Base-by-base conservation (phyloP, 306 rosid species). In the Ziziphus jujuba region DNA sequence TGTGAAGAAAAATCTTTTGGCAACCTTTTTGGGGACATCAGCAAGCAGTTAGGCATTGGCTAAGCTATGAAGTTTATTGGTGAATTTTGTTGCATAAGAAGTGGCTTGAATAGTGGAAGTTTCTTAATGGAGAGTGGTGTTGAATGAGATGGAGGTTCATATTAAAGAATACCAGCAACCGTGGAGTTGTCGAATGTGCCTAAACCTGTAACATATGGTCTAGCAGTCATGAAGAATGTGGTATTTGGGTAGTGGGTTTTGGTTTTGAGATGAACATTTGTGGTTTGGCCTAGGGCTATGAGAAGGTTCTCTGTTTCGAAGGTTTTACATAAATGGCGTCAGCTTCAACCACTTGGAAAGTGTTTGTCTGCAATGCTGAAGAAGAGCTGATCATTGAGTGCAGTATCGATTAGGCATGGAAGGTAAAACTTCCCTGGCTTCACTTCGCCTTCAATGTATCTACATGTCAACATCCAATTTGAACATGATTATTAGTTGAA, bases 161-260 rank as follows among this genome's bases (percentile, higher is more conserved):
- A 59, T 59, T 69, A 59, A 11, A 69, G 44, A 12, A 70, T 48
- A 2, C 66, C 66, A 0, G 52, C 38, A 12, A 59, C 51, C 10
- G 51, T 59, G 49, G 59, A 59, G 51, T 69, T 59, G 35, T 59
- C 66, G 20, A 58, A 69, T 14, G 73, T 34, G 36, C 50, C 66
- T 0, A 5, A 52, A 24, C 73, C 66, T 9, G 65, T 58, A 2
- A 38, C 73, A 9, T 69, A 58, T 44, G 73, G 65, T 52, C 66
- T 59, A 48, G 73, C 73, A 33, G 73, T 24, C 36, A 69, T 47
- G 35, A 59, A 62, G 25, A 69, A 69, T 45, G 73, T 69, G 12
- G 58, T 66, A 58, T 59, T 48, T 31, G 65, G 73, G 65, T 58
- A 57, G 7, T 47, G 6, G n/a, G 66, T 49, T 69, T 70, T 70